Evolutionary conservation across 306 rosid genomes (phyloP).

Genomic region (Trifolium pratense): DNA sequence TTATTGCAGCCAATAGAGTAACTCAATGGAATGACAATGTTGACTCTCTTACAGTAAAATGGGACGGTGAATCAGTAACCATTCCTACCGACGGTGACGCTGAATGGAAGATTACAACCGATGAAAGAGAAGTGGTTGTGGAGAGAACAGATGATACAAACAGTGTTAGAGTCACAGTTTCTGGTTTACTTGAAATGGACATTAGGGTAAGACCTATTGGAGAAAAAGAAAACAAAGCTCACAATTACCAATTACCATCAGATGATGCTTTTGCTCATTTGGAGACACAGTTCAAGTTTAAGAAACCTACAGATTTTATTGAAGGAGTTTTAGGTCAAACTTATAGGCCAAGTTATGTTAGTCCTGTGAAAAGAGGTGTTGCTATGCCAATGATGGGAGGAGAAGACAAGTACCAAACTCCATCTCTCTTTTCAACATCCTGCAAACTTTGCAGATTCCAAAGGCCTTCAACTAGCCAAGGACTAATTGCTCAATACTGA

Average conservation of each 20-base stretch:
- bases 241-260: conserved; percentile 67
- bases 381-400: conserved; percentile 86
- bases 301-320: conserved; percentile 53
- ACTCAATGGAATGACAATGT: conserved; percentile 63
- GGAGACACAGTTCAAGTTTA: conserved; percentile 73
- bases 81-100: conserved; percentile 60
- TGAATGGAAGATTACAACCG: conserved; percentile 61
- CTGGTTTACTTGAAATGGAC: conserved; percentile 65
- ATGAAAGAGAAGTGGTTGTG: conserved; percentile 60
- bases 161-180: conserved; percentile 59
- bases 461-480: conserved; percentile 46
- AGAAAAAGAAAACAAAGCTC: conserved; percentile 67
- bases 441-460: conserved; percentile 67
- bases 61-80: conserved; percentile 58
- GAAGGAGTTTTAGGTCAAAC: conserved; percentile 83
- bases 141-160: conserved; percentile 75
- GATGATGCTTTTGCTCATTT: conserved; percentile 75
- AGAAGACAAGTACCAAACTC: conserved; percentile 65
- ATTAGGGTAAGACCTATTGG: conserved; percentile 68
- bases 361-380: conserved; percentile 76
- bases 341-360: conserved; percentile 67
- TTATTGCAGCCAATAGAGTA: conserved; percentile 66
- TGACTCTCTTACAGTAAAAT: conserved; percentile 61
- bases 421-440: conserved; percentile 55
- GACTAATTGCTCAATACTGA: conserved; percentile 57